Evolutionary conservation across 2,329 filamentous ascomycete genomes (phyloP), one percentile per base, ranked within the genome.

Genomic region (Thermoascus crustaceus): DNA sequence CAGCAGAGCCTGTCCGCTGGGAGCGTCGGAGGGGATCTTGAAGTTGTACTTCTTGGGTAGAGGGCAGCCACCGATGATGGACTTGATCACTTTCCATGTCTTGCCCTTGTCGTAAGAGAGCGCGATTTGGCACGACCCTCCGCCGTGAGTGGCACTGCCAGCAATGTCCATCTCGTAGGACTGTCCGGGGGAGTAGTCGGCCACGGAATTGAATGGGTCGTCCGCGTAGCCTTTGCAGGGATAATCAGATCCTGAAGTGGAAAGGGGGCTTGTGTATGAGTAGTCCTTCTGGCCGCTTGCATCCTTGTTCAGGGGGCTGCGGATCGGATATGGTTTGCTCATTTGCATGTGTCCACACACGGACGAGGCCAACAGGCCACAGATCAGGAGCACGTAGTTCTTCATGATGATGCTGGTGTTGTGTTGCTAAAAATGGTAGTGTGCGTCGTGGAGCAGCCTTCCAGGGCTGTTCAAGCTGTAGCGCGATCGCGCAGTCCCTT

Each of bases 101-200:
- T 67, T 61, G 30, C 82, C 83, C 43, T 75, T 68, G 63, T 89
- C 82, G 60, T 81, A 85, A 20, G 80, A 84, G 18, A 89, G 67
- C 2, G 79, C 76, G 30, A 85, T 67, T 63, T 91, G 85, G 63
- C 84, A 88, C 7, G 78, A 85, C 25, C 84, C 84, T 24, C 84
- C 83, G 23, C 68, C 66, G 63, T 86, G 82, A 34, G 59, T 60
- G 30, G 77, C 76, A 33, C 71, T 72, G 22, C 82, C 83, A 39
- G 61, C 63, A 35, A 88, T 64, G 40, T 71, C 74, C 60, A 87
- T 69, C 45, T 74, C 73, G 60, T 84, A 78, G 18, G 65, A 60
- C 37, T 69, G 58, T 21, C 84, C 84, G 4, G 78, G 72, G 3
- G 63, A 54, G 58, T 81, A 88, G 16, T 68, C 75, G 22, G 73